Conservation (phyloP, 345 rosid genomes). For the Viola odorata region DNA sequence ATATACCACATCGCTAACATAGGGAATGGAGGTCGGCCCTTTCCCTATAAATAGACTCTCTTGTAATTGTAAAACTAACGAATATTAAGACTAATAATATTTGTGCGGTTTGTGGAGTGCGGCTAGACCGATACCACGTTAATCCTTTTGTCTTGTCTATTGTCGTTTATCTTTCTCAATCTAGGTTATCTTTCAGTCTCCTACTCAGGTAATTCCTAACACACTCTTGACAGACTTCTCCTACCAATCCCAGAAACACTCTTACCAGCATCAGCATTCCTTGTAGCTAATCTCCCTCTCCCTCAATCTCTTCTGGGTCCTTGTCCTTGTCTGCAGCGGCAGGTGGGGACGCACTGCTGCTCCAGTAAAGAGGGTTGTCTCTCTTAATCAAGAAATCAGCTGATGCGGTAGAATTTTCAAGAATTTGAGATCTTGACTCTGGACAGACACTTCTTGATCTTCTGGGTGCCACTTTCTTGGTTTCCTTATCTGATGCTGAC, state of each 20-base stretch:
- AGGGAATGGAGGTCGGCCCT: too few relatives aligned
- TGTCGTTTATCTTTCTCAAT: too few relatives aligned
- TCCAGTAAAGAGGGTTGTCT: constrained; percentile 58
- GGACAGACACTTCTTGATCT: constrained; percentile 66
- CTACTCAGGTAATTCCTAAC: too few relatives aligned
- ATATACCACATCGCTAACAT: too few relatives aligned
- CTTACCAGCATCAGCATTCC: constrained; percentile 25
- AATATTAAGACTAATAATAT: too few relatives aligned
- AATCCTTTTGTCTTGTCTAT: too few relatives aligned
- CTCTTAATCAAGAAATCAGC: constrained; percentile 46
- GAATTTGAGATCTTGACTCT: constrained; percentile 36
- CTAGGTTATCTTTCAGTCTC: too few relatives aligned
- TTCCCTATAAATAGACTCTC: too few relatives aligned
- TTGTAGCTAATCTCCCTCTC: constrained; percentile 49
- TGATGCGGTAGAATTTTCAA: constrained; percentile 12
- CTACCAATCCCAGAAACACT: constrained; percentile 22
- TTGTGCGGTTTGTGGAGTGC: too few relatives aligned
- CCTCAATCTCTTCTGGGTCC: background rate
- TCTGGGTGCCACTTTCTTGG: constrained; percentile 27
- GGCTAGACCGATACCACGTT: too few relatives aligned
- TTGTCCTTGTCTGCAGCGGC: constrained; percentile 1
- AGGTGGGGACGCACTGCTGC: constrained; percentile 14
- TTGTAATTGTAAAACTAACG: too few relatives aligned
- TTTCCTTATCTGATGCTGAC: constrained; percentile 18
- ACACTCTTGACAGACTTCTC: constrained; percentile 36